Evolutionary conservation across 257 asterid species (phyloP), one percentile per base, ranked within the genome.

Genomic region (Orobanche coerulescens): DNA sequence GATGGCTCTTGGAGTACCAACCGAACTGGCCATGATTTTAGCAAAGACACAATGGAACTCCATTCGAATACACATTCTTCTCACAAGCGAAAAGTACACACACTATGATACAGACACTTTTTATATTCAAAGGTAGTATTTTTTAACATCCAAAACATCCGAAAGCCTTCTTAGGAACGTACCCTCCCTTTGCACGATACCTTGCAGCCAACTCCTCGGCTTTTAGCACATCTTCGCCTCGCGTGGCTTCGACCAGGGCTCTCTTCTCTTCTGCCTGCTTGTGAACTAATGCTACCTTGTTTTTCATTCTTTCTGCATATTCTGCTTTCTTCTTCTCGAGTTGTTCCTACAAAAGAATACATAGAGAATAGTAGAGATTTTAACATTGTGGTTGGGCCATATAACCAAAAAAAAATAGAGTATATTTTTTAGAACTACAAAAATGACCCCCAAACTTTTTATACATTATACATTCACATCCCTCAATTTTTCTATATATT

Each of bases 191-290:
- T 56, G 88, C 94, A 0, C 84, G 80, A 64, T 61, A 80, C 72
- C 87, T 87, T 6, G 90, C 94, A 12, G 93, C 80, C 68, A 39
- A 62, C 71, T 84, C 97, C 42, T 83, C 82, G 0, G 90, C 75
- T 71, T 80, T 79, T 56, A 87, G 88, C 16, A 77, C 0, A 1
- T 84, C 87, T 71, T 90, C 94, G 5, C 76, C 82, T 5, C 83
- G 85, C 53, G 28, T 74, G 13, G 90, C 82, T 14, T 81, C 81
- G 19, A 82, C 82, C 75, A 61, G 61, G 37, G 95, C 94, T 43
- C 80, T 80, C 73, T 83, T 81, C 78, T 90, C 94, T 49, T 90
- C 95, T 1, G 97, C 95, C 50, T 72, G 76, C 71, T 83, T 84
- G 76, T 87, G 95, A 48, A 90, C 43, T n/a, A 63, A 30, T 39